Evolutionary conservation across 2,329 filamentous ascomycete genomes (phyloP), one percentile per base, ranked within the genome.

Genomic region (Ophiosphaerella narmari): DNA sequence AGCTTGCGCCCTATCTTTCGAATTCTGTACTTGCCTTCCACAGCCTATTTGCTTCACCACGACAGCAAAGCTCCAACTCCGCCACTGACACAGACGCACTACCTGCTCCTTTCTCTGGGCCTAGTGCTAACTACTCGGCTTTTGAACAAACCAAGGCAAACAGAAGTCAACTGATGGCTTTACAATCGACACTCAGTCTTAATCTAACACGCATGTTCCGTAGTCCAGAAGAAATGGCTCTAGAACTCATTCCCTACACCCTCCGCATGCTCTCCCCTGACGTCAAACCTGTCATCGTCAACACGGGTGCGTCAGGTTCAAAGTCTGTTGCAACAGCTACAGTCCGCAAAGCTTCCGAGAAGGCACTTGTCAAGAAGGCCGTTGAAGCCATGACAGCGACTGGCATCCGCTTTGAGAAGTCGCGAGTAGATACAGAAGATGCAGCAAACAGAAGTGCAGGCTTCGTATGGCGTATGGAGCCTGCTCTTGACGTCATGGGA

Each of bases 381-480:
- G 90, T 94, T 0, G 83, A 87, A 54, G 86, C 92, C 0, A 89
- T 99, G 80, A 82, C 84, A n/a, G 90, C 91, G 14, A 82, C 93
- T 12, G 89, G 91, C 13, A 84, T 97, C 13, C 81, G 83, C 2
- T 88, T 97, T 69, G 89, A 96, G 59, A 88, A 86, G 66, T 88
- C 89, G 11, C 86, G 87, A 62, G 83, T 97, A 37, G 91, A 96
- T 65, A 80, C 80, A 11, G 87, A 89, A 32, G 81, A 82, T 7
- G 72, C 80, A 5, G 63, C 63, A 8, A 68, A 66, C 16, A 60
- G 66, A 12, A 72, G 66, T 50, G 82, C 84, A 31, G 86, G 83
- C 60, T 97, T 86, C 82, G 87, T 96, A 7, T 97, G 96, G 73
- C 86, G 94, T 45, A 92, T 99, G 90, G 93, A 97, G 67, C 94